Base-by-base conservation (phyloP, 495 filamentous ascomycete species). In the Xylaria acuta region DNA sequence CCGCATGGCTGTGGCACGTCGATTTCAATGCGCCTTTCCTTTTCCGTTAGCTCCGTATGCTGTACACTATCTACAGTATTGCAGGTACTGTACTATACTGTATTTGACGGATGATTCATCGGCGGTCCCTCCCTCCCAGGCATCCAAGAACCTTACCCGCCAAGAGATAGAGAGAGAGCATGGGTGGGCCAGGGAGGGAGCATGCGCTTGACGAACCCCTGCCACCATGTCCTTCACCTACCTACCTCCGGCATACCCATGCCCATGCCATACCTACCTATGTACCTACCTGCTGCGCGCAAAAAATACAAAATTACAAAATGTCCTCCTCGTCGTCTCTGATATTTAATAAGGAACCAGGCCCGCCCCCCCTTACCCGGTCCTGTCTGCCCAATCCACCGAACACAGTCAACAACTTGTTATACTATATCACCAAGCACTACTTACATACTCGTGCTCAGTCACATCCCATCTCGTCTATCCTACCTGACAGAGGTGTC, bases 391-490 rank as follows among this genome's bases (percentile, higher is more conserved):
- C 63, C 63, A 72, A 72, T 40, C 63, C 62, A 64, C 47, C 43
- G 32, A 66, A 43, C 40, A 66, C 70, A 65, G 49, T 25, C 51
- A 72, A 51, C 63, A 58, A 62, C 59, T 53, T 72, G 47, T 25
- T 67, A 59, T 51, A 66, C 1, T 32, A 72, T 45, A 34, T 40
- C 25, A 30, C 12, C 60, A 20, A 51, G 58, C 66, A n/a, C 32
- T 69, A 65, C 62, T 49, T 30, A 12, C 25, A 58, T 16, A 68
- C 62, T 34, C 36, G 51, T 70, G 74, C 71, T 74, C 82, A 82
- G 80, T 79, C 77, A 3, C 36, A 43, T 30, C 81, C 74, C 81
- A 83, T 84, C 80, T 84, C 11, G 7, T 51, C 40, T 30, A 43
- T 58, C 60, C 22, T 41, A 65, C 60, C 22, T 56, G 22, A 43